phyloP scores from a whole-genome alignment of 345 rosid species.

The Zanthoxylum bungeanum region DNA sequence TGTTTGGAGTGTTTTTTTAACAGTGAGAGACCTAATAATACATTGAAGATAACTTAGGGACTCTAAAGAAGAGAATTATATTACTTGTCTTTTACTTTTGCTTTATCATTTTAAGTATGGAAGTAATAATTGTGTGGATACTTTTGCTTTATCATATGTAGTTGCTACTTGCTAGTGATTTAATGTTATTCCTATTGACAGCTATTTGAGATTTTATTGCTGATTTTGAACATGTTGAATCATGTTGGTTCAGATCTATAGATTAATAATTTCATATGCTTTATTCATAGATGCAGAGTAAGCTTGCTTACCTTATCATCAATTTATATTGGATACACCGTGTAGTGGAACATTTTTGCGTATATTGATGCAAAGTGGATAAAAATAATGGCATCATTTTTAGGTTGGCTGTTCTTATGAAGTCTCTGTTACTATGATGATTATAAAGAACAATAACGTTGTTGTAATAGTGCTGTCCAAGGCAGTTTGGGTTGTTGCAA shows the following conservation, averaged over 20 bases:
- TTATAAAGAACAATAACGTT: neutral
- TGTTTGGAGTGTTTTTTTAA: neutral
- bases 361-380: too few species aligned
- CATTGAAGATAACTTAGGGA: neutral
- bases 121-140: too few species aligned
- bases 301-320: neutral
- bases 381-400: too few species aligned
- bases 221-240: neutral
- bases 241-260: neutral
- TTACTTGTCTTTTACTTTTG: neutral
- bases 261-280: neutral
- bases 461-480: neutral
- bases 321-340: too few species aligned
- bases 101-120: neutral
- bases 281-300: neutral
- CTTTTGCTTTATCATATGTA: neutral
- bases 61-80: neutral
- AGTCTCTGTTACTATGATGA: neutral
- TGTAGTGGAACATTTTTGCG: neutral
- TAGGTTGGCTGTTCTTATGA: too few species aligned
- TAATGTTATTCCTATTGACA: too few species aligned
- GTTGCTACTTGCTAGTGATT: neutral
- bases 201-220: neutral
- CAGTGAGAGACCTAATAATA: neutral
- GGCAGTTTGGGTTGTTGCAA: neutral